A percentile compares a stretch with the other conserved stretches of the same genome.
Evolutionary conservation across 768 basidiomycete species (phyloP).

Genomic region (Tulasnella sp.): DNA sequence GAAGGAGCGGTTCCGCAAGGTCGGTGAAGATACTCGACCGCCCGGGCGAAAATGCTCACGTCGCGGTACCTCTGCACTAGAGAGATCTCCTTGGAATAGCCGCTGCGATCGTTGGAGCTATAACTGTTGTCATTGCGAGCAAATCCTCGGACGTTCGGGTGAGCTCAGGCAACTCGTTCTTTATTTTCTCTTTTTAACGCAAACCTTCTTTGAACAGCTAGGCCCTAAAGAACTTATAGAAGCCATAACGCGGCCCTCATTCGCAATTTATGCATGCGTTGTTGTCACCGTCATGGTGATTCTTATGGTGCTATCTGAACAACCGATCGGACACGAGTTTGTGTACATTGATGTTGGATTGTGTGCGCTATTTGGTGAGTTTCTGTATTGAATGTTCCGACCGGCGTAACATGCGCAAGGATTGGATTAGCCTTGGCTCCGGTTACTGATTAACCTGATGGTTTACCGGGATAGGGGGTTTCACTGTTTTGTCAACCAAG

Average conservation of each 20-base stretch:
- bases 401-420: neutral
- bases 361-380: slow-evolving; percentile 55
- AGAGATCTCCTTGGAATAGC: slow-evolving; percentile 73
- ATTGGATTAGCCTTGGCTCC: neutral
- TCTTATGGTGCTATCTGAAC: slow-evolving; percentile 64
- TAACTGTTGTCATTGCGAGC: slow-evolving; percentile 84
- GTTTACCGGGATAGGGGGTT: slow-evolving; percentile 58
- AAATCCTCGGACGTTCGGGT: slow-evolving; percentile 63
- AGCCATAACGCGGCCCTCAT: slow-evolving; percentile 67
- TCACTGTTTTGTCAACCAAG: slow-evolving; percentile 91
- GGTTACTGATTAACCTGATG: neutral
- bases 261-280: slow-evolving; percentile 67
- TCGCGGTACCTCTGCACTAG: slow-evolving; percentile 40
- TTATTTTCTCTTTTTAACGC: neutral
- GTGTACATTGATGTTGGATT: slow-evolving; percentile 85
- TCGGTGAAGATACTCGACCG: slow-evolving; percentile 35
- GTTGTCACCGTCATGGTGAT: slow-evolving; percentile 53
- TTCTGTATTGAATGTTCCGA: neutral
- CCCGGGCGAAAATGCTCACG: slow-evolving; percentile 13
- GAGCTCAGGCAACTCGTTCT: slow-evolving; percentile 13
- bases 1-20: slow-evolving; percentile 75
- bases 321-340: slow-evolving; percentile 55
- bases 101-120: slow-evolving; percentile 81
- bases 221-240: slow-evolving; percentile 61
- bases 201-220: slow-evolving; percentile 37